These are phyloP conservation scores for Pythium rishiriense DNA, from an alignment of 352 stramenopile genomes.

Conservation along the genomic window DNA sequence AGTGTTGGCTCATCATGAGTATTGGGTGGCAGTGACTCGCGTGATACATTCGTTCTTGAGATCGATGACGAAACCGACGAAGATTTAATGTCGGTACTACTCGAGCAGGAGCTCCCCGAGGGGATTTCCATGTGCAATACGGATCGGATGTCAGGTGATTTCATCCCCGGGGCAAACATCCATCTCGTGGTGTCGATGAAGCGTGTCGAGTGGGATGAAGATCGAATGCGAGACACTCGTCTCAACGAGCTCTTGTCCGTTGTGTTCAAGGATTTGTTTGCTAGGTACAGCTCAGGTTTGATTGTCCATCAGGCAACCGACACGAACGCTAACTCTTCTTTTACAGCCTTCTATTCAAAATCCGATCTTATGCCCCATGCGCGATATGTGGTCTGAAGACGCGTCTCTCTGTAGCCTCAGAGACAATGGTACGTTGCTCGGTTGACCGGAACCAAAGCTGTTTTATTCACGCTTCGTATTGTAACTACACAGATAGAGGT, in stretches of 20 bases:
- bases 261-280: constrained; percentile 86
- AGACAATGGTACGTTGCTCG: constrained; percentile 64
- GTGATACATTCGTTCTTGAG: constrained; percentile 88
- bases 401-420: constrained; percentile 63
- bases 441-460: not conserved
- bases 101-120: constrained; percentile 86
- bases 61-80: constrained; percentile 93
- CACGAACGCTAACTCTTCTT: not conserved
- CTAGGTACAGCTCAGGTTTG: constrained; percentile 45
- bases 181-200: constrained; percentile 89
- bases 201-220: constrained; percentile 85
- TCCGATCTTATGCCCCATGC: constrained; percentile 73
- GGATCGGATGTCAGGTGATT: constrained; percentile 74
- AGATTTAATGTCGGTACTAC: constrained; percentile 89
- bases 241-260: constrained; percentile 81
- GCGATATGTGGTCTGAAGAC: constrained; percentile 85
- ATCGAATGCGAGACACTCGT: constrained; percentile 83
- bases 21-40: constrained; percentile 54
- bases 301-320: not conserved
- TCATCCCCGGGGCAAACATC: constrained; percentile 68
- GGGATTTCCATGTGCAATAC: constrained; percentile 89
- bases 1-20: not conserved
- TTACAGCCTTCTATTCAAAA: constrained; percentile 68
- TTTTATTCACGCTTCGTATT: constrained; percentile 1
- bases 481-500: constrained; percentile 65